Evolutionary conservation across 495 filamentous ascomycete species (phyloP).

Genomic region (Alectoria sarmentosa): DNA sequence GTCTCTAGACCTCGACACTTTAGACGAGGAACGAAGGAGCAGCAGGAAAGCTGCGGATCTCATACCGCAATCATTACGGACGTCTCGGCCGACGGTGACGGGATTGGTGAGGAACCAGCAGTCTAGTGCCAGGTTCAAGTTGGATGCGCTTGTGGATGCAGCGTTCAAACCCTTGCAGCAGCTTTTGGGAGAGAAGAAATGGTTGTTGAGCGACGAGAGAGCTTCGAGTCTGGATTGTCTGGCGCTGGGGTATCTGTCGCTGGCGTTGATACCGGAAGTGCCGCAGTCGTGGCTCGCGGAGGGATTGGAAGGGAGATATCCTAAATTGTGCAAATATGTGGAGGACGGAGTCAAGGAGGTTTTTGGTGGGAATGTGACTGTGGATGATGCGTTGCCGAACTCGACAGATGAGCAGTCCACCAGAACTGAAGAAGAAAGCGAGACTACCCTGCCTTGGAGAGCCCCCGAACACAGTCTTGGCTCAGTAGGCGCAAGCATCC

Average conservation of each 20-base stretch:
- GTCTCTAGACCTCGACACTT: slow-evolving; percentile 53
- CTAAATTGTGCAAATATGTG: slow-evolving; percentile 47
- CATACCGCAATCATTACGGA: slow-evolving; percentile 21
- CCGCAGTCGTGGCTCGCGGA: slow-evolving; percentile 66
- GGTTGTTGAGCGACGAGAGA: slow-evolving; percentile 38
- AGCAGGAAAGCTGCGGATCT: slow-evolving; percentile 8
- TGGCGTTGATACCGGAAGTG: slow-evolving; percentile 63
- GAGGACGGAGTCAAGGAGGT: slow-evolving; percentile 37
- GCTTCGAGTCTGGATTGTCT: slow-evolving; percentile 70
- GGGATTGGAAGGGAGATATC: slow-evolving; percentile 50
- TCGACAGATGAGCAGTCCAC: not conserved
- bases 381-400: slow-evolving; percentile 3
- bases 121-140: slow-evolving; percentile 50
- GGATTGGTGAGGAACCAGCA: slow-evolving; percentile 29
- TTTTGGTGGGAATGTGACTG: slow-evolving; percentile 30
- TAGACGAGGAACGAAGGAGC: slow-evolving; percentile 32
- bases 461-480: not conserved
- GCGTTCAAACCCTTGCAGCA: slow-evolving; percentile 63
- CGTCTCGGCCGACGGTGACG: slow-evolving; percentile 27
- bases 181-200: slow-evolving; percentile 50
- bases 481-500: not conserved
- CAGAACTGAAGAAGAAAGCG: not conserved
- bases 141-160: slow-evolving; percentile 60
- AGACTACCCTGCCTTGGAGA: slow-evolving; percentile 10
- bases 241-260: slow-evolving; percentile 64